These are phyloP conservation scores for Skeletonema menzelii DNA, from an alignment of 108 stramenopile genomes.

Conservation along the genomic window DNA sequence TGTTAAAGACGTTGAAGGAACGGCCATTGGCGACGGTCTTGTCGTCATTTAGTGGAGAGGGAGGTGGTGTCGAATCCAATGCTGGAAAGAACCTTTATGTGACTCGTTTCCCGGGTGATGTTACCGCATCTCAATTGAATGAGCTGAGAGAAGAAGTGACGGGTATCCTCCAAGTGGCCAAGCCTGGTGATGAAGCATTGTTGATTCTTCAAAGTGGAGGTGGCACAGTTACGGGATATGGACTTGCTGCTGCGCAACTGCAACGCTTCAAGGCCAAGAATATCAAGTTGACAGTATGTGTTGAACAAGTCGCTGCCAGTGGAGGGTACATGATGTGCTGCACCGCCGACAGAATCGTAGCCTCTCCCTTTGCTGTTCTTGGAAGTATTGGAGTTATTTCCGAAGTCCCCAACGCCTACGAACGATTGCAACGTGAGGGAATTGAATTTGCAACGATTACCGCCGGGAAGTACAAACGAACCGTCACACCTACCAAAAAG, in stretches of 20 bases:
- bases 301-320: conserved; percentile 93
- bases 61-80: background rate
- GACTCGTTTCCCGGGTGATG: conserved; percentile 85
- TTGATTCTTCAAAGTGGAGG: conserved; percentile 87
- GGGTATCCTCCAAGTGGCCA: conserved; percentile 73
- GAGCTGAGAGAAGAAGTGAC: conserved; percentile 91
- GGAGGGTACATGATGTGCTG: conserved; percentile 87
- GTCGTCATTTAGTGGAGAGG: conserved; percentile 20
- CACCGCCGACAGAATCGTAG: conserved; percentile 81
- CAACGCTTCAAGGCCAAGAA: conserved; percentile 77
- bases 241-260: conserved; percentile 89
- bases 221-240: conserved; percentile 95
- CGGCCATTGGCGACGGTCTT: conserved; percentile 69
- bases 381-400: conserved; percentile 92
- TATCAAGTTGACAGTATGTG: conserved; percentile 85
- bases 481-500: conserved; percentile 91
- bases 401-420: conserved; percentile 91
- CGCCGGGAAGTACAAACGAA: conserved; percentile 92
- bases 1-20: conserved; percentile 64
- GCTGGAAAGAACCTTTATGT: conserved; percentile 66
- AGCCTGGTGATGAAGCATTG: conserved; percentile 88
- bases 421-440: conserved; percentile 86
- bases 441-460: conserved; percentile 94
- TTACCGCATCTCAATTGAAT: conserved; percentile 77
- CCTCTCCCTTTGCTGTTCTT: conserved; percentile 82